These are phyloP conservation scores for Boletus pseudo-olivaceus DNA, from an alignment of 768 basidiomycete species.

Conservation along the genomic window DNA sequence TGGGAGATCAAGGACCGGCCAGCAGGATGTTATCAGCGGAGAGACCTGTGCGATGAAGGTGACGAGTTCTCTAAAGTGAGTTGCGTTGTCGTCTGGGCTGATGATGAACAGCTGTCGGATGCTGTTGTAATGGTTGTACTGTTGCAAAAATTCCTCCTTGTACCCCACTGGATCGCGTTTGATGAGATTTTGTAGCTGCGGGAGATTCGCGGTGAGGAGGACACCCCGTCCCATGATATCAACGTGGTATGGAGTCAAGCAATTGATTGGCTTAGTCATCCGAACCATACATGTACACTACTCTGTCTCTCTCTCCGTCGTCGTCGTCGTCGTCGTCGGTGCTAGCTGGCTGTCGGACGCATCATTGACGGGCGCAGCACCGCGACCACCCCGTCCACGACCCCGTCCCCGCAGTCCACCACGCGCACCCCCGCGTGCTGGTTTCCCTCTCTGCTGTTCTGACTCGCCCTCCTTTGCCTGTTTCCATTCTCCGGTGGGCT, in stretches of 20 bases:
- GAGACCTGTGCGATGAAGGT: slow-evolving; percentile 76
- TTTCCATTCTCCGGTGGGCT: slow-evolving; percentile 33
- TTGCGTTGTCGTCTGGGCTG: slow-evolving; percentile 80
- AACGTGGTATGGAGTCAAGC: not conserved
- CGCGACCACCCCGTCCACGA: slow-evolving; percentile 32
- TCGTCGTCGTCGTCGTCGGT: slow-evolving; percentile 1
- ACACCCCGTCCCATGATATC: slow-evolving; percentile 5
- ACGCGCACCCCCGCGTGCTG: slow-evolving; percentile 29
- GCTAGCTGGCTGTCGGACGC: not conserved
- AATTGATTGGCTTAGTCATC: slow-evolving; percentile 18
- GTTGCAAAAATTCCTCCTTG: slow-evolving; percentile 92
- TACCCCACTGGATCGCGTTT: slow-evolving; percentile 90
- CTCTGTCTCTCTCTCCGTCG: not conserved
- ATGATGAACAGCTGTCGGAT: slow-evolving; percentile 81
- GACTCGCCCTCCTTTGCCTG: slow-evolving; percentile 8
- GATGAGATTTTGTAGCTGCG: slow-evolving; percentile 94
- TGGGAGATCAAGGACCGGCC: not conserved
- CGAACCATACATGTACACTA: not conserved
- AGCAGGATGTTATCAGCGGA: not conserved
- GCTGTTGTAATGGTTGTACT: slow-evolving; percentile 94
- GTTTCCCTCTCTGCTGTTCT: slow-evolving; percentile 23
- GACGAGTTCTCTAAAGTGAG: slow-evolving; percentile 83
- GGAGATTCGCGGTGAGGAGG: slow-evolving; percentile 83
- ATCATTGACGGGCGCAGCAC: not conserved
- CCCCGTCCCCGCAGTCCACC: slow-evolving; percentile 36